These are phyloP conservation scores for Chiua virens DNA, from an alignment of 768 basidiomycete species.

Conservation along the genomic window DNA sequence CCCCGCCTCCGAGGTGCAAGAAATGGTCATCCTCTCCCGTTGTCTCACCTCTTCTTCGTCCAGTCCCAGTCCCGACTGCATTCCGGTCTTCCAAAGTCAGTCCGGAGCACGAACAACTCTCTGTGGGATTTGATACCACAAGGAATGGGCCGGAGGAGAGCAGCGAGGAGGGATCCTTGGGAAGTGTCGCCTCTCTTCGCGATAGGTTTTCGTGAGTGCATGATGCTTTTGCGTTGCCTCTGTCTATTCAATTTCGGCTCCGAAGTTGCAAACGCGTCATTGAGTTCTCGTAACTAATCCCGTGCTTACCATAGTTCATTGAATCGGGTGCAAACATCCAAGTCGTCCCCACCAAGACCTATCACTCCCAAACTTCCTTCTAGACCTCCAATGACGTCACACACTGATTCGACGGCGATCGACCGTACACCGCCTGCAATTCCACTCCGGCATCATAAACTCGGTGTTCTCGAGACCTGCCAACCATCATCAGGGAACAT, in stretches of 20 bases:
- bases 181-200: conserved; percentile 43
- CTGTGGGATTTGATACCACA: neutral
- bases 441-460: conserved; percentile 20
- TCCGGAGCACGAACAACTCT: conserved; percentile 14
- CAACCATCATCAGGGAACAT: conserved; percentile 2
- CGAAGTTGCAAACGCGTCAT: neutral
- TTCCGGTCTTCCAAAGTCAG: conserved; percentile 21
- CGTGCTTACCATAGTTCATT: conserved; percentile 9
- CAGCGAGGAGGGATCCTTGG: conserved; percentile 12
- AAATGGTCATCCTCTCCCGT: no score
- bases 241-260: neutral
- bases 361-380: conserved; percentile 14
- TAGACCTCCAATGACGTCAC: conserved; percentile 16
- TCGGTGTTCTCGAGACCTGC: neutral
- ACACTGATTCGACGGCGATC: conserved; percentile 15
- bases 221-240: neutral
- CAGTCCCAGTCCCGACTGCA: conserved; percentile 42
- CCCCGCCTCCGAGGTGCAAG: conserved; percentile 54
- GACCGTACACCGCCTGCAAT: conserved; percentile 15
- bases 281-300: neutral
- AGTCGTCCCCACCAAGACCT: conserved; percentile 16
- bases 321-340: conserved; percentile 1
- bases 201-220: conserved; percentile 50
- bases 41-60: conserved; percentile 56
- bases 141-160: conserved; percentile 7